Evolutionary conservation across 2,329 filamentous ascomycete species (phyloP), one percentile per base, ranked within the genome.

Genomic region (Clonostachys rosea): DNA sequence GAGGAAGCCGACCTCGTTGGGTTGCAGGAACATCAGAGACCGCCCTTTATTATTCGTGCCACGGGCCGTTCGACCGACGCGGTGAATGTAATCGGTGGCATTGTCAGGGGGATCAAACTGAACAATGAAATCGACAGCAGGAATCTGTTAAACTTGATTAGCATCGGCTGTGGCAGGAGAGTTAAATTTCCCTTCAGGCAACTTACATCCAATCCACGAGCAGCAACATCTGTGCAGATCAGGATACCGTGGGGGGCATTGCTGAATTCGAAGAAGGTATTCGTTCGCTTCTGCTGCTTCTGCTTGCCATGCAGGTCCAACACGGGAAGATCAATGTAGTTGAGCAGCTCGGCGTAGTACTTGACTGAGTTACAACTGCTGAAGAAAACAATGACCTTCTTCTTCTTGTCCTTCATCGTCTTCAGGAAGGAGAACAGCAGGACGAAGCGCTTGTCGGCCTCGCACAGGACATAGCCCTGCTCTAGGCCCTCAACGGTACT

Each of bases 271-370:
- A 97, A 99, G 67, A 99, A 99, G 1, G 91, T 96, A 63, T 95
- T 95, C 20, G 94, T 99, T n/a, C 94, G 88, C 68, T 96, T 96
- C 69, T 96, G 91, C 69, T 99, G 94, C 71, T 99, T 99, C 70
- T 96, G 90, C 71, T 99, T 96, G 56, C 91, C 94, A 66, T 95
- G 89, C 8, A 95, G 76, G 56, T 89, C 87, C 40, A 95, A 78
- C 4, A 95, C 89, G 6, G 88, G 91, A 39, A 96, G 79, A 66
- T 97, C 94, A 59, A 97, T 96, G 71, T 96, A 97, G 73, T 97
- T 97, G 56, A 99, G 83, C 30, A 99, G 81, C 66, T 97, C 91
- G 24, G 89, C 84, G 69, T 96, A 91, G 70, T 97, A 99, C 66
- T 95, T 95, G 59, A 97, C 92, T 55, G 87, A 95, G 61, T 90